These are phyloP conservation scores for Boeremia exigua DNA, from an alignment of 2,329 filamentous ascomycete species.

Conservation along the genomic window DNA sequence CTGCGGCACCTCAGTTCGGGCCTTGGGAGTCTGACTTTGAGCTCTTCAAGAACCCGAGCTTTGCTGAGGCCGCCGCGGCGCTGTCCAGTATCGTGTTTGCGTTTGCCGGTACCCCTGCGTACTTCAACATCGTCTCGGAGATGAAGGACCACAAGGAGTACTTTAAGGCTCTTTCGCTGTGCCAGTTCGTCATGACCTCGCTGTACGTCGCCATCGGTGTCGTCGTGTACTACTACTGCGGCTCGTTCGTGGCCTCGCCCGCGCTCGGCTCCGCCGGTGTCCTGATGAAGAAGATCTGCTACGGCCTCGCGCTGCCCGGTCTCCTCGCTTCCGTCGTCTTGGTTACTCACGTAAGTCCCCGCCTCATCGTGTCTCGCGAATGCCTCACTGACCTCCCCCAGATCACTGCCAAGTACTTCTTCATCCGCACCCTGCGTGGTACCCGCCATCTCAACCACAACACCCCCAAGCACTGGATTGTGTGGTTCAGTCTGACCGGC, in stretches of 20 bases:
- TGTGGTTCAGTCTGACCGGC: conserved; percentile 60
- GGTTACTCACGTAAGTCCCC: conserved; percentile 15
- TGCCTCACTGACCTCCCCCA: conserved; percentile 35
- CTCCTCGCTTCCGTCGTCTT: conserved; percentile 12
- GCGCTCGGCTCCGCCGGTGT: conserved; percentile 66
- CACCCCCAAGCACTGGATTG: conserved; percentile 58
- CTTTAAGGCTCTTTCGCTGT: conserved; percentile 64
- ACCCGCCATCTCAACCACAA: conserved; percentile 60
- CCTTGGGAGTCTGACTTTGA: conserved; percentile 54
- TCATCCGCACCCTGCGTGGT: conserved; percentile 61
- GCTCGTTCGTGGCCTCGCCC: conserved; percentile 67
- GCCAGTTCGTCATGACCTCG: conserved; percentile 63
- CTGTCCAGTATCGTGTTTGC: conserved; percentile 65
- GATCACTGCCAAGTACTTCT: conserved; percentile 62
- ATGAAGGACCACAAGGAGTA: conserved; percentile 66
- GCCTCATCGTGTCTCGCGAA: neutral
- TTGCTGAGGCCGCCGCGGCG: conserved; percentile 62
- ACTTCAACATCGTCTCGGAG: conserved; percentile 69
- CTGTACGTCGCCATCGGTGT: conserved; percentile 65
- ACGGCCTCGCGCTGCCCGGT: conserved; percentile 57
- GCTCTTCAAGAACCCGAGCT: conserved; percentile 59
- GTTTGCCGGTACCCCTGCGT: conserved; percentile 62
- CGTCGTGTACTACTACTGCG: conserved; percentile 67
- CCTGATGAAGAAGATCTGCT: conserved; percentile 66
- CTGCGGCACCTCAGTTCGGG: conserved; percentile 22